Percentiles rank a stretch among this genome's conserved stretches.
phyloP scores from a whole-genome alignment of 768 basidiomycete species.

The Termitomyces heimii region DNA sequence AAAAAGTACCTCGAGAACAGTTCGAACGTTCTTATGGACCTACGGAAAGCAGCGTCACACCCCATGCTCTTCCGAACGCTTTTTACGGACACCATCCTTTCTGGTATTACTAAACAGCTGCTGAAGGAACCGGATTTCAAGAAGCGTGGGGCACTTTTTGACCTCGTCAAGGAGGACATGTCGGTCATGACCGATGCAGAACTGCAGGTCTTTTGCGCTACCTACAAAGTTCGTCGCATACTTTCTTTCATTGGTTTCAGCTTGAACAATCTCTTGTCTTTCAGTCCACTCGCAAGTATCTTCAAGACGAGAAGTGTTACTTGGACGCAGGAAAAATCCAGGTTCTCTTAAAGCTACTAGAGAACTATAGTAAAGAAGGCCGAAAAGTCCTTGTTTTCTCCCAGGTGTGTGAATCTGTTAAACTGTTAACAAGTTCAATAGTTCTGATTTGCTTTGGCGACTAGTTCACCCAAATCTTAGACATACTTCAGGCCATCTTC shows the following conservation, averaged over 20 bases:
- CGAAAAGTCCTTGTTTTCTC: slow-evolving; percentile 92
- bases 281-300: slow-evolving; percentile 68
- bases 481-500: slow-evolving; percentile 84
- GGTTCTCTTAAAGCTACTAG: slow-evolving; percentile 65
- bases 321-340: slow-evolving; percentile 86
- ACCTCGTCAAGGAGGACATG: slow-evolving; percentile 96
- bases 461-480: slow-evolving; percentile 93
- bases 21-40: slow-evolving; percentile 93
- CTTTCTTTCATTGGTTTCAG: background rate
- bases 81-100: slow-evolving; percentile 74
- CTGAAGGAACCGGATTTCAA: slow-evolving; percentile 91
- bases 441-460: background rate
- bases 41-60: slow-evolving; percentile 94
- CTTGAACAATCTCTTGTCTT: background rate
- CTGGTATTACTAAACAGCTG: slow-evolving; percentile 71
- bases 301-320: slow-evolving; percentile 70
- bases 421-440: background rate
- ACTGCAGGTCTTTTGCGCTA: slow-evolving; percentile 77
- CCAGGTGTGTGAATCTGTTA: slow-evolving; percentile 50
- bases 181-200: slow-evolving; percentile 98
- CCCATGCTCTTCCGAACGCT: slow-evolving; percentile 90
- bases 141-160: slow-evolving; percentile 71
- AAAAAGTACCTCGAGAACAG: slow-evolving; percentile 76
- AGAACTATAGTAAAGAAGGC: slow-evolving; percentile 56
- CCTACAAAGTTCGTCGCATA: slow-evolving; percentile 67